Evolutionary conservation across 2,329 filamentous ascomycete species (phyloP).

Genomic region (Nigrograna mackinnonii): DNA sequence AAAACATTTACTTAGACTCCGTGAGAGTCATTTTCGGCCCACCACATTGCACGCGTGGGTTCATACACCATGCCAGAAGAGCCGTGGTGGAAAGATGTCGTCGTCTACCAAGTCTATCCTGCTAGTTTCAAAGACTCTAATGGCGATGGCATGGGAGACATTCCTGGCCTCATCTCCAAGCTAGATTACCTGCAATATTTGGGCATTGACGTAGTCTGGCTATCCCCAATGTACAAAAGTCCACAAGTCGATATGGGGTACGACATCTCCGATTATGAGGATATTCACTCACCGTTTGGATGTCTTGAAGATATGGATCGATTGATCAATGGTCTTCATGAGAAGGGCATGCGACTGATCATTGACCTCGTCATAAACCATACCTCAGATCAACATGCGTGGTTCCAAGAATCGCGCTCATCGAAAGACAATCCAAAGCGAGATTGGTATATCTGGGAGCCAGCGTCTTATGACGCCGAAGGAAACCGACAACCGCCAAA

Average conservation of each 20-base stretch:
- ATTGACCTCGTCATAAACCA: conserved; percentile 47
- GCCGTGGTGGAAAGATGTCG: conserved; percentile 64
- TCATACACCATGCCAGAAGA: too few species aligned
- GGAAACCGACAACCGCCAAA: conserved; percentile 72
- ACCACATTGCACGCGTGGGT: too few species aligned
- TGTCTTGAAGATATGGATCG: conserved; percentile 44
- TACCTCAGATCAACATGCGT: conserved; percentile 51
- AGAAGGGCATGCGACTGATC: conserved; percentile 41
- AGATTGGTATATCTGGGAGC: conserved; percentile 61
- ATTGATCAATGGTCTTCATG: conserved; percentile 40
- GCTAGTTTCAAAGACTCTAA: conserved; percentile 65
- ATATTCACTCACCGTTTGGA: conserved; percentile 43
- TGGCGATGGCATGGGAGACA: conserved; percentile 59
- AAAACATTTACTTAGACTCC: too few species aligned
- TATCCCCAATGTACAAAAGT: conserved; percentile 47
- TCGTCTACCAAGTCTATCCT: conserved; percentile 66
- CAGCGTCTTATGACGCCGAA: conserved; percentile 49
- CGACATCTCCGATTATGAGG: conserved; percentile 44
- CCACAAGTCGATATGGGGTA: conserved; percentile 51
- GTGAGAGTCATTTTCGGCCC: too few species aligned
- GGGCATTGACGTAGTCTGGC: conserved; percentile 42
- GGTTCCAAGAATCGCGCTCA: conserved; percentile 61
- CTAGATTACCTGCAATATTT: conserved; percentile 60
- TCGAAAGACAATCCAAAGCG: conserved; percentile 55
- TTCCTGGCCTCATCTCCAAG: conserved; percentile 61